Evolutionary conservation across 1,284 basidiomycete species (phyloP), one percentile per base, ranked within the genome.

Genomic region (Neolentinus lepideus): DNA sequence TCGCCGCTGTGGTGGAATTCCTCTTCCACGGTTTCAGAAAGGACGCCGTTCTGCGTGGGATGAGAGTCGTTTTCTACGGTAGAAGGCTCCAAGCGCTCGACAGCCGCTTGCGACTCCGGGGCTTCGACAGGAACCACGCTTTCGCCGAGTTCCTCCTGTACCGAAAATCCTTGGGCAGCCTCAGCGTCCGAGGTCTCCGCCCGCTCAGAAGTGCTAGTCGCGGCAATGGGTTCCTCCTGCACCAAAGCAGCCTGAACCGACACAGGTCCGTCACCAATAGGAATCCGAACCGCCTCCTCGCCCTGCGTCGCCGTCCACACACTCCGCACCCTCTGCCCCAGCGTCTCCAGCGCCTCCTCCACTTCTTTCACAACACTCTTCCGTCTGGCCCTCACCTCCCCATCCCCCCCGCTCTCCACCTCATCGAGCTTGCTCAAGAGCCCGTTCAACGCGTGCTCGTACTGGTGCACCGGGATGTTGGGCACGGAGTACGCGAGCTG

Each of bases 391-490:
- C 84, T 69, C 31, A 87, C 69, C 3, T 65, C 70, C 21, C 73
- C 71, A 60, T 83, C 79, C 2, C 84, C 85, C 54, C 73, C 74
- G 55, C 77, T 81, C 45, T 80, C 73, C 22, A 86, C 70, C 1
- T 71, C 75, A 63, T 88, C 85, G 8, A 85, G 70, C 60, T 76
- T 70, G 11, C 74, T 66, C 2, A 88, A 66, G 27, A 88, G 69
- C 51, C 74, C 69, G 22, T 75, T 73, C 11, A 86, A 69, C 2
- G 74, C 73, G 59, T 85, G 76, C 57, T 83, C 79, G 65, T 83
- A 83, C 54, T 72, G 77, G 52, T 82, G 78, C 25, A 86, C 69
- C 0, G 80, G 74, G 14, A 79, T 76, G 64, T 87, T 87, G 54
- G 64, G 67, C 1, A 78, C 66, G 38, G 78, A 79, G 70, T 77